Base-by-base conservation (phyloP, 2,329 filamentous ascomycete genomes). In the Graphium sp. region DNA sequence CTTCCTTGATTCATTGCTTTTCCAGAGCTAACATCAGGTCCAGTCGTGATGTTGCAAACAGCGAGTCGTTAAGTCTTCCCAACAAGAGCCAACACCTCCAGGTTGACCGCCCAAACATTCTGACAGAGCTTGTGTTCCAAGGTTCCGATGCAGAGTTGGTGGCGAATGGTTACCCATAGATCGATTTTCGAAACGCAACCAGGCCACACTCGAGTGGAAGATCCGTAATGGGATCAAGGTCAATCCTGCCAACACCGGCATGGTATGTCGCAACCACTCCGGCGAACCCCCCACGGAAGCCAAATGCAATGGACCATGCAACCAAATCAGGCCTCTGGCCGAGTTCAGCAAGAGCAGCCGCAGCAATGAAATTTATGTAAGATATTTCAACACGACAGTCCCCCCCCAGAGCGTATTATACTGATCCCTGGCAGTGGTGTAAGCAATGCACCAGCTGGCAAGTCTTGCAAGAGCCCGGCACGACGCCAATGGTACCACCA, bases 201-300 rank as follows among this genome's bases (percentile, higher is more conserved):
- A 45, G 28, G 40, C 37, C 12, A 29, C 43, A 5, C 26, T 52
- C 8, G 33, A 39, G 8, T 12, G 26, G 11, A 39, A 41, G 20
- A 24, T 39, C 13, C 32, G 33, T 3, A 25, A 15, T 3, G 13
- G 35, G 4, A 19, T 22, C 4, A 29, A 22, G 5, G 23, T 49
- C n/a, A 34, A 49, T 14, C 32, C 48, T 1, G 41, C 41, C 1
- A 46, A 47, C 23, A 46, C 42, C 1, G 49, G 49, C 17, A 55
- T 56, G 50, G 41, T 41, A 1, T 56, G 53, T 26, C 40, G 40
- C 6, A 43, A 50, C 5, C 53, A 56, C 29, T 39, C 41, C 1
- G 34, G 44, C 3, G 39, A 40, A 6, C 25, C 29, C 5, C 30
- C 37, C 1, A 21, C 25, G 3, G 45, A 54, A 33, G 25, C 48